Conservation (phyloP, 169 alveolate genomes). For the Cardiosporidium cionae region DNA sequence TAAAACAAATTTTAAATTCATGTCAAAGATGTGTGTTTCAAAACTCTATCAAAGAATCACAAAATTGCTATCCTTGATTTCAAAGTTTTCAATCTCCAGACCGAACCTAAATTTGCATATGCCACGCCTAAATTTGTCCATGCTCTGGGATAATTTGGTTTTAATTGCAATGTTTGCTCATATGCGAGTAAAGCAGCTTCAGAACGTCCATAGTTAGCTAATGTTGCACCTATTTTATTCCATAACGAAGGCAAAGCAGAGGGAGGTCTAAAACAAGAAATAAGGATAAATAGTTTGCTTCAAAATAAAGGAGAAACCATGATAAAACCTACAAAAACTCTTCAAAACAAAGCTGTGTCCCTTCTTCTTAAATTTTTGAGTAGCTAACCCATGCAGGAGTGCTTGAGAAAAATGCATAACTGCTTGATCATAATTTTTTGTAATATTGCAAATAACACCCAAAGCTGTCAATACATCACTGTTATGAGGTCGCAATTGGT, state of each 20-base stretch:
- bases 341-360: too few relatives aligned
- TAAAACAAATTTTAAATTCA: too few relatives aligned
- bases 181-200: slow-evolving; percentile 59
- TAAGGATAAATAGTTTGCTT: too few relatives aligned
- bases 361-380: too few relatives aligned
- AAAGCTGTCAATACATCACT: slow-evolving; percentile 52
- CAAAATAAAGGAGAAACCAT: neutral
- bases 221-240: slow-evolving; percentile 81
- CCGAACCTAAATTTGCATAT: slow-evolving; percentile 44
- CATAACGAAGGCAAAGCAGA: slow-evolving; percentile 64
- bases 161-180: slow-evolving; percentile 56
- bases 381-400: neutral
- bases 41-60: too few relatives aligned
- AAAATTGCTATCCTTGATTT: too few relatives aligned
- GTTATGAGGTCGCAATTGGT: slow-evolving; percentile 45
- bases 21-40: too few relatives aligned
- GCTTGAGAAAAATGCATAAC: slow-evolving; percentile 30
- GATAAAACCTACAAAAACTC: too few relatives aligned
- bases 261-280: slow-evolving; percentile 33
- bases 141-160: slow-evolving; percentile 71
- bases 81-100: too few relatives aligned
- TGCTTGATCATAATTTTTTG: slow-evolving; percentile 63
- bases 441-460: slow-evolving; percentile 74
- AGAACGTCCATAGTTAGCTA: slow-evolving; percentile 58
- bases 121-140: slow-evolving; percentile 77